These are phyloP conservation scores for Mortierella sp. DNA, from an alignment of 371 early-diverging fungal genomes.

Conservation along the genomic window DNA sequence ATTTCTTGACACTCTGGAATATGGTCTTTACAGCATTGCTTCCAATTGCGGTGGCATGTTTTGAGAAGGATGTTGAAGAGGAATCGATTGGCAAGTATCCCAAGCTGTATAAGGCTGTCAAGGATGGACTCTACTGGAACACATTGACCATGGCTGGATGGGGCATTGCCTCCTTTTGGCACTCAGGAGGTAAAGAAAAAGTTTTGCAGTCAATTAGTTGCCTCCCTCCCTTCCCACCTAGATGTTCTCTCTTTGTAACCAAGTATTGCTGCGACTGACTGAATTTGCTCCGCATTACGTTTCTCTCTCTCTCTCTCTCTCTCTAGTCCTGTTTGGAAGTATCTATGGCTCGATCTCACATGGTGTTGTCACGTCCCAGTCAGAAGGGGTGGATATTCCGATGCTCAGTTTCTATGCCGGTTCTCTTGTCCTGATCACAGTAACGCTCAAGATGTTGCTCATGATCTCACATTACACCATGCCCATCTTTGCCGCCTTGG, in stretches of 20 bases:
- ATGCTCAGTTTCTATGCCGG: constrained; percentile 50
- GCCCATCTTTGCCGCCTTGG: constrained; percentile 39
- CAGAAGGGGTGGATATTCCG: constrained; percentile 24
- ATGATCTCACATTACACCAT: constrained; percentile 47
- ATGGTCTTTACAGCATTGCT: constrained; percentile 84
- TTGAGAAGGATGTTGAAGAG: constrained; percentile 84
- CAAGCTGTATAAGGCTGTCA: constrained; percentile 80
- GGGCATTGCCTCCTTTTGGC: constrained; percentile 71
- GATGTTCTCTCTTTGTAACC: background rate
- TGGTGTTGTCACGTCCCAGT: constrained; percentile 19
- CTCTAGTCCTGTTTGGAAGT: constrained; percentile 30
- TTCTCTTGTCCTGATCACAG: constrained; percentile 42
- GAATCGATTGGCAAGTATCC: constrained; percentile 80
- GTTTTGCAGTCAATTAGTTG: background rate
- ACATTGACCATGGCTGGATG: constrained; percentile 62
- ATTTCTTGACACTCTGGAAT: constrained; percentile 83
- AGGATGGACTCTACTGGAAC: constrained; percentile 69
- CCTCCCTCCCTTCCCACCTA: background rate
- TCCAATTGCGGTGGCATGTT: constrained; percentile 80
- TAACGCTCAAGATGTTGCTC: constrained; percentile 50
- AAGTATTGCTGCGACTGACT: too few relatives aligned
- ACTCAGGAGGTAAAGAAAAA: constrained; percentile 57
- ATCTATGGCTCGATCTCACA: constrained; percentile 33
- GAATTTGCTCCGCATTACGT: background rate
- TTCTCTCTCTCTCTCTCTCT: background rate